Conservation (phyloP, 768 basidiomycete genomes). For the Tylopilus sp. region DNA sequence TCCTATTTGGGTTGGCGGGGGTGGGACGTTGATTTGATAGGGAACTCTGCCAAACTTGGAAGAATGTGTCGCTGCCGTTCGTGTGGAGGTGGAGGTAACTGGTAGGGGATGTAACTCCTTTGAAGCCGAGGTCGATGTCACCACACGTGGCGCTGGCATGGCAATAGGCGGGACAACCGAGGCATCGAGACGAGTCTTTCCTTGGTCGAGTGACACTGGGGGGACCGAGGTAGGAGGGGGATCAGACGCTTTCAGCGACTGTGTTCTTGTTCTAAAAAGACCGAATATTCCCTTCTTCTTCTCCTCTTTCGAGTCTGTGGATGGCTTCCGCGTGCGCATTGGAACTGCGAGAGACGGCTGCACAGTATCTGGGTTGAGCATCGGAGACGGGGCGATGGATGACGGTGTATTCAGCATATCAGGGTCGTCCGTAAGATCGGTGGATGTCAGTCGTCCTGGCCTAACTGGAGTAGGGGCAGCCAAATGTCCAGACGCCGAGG, state of each 20-base stretch:
- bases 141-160: conserved; percentile 13
- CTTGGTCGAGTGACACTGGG: conserved; percentile 21
- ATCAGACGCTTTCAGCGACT: conserved; percentile 29
- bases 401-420: conserved; percentile 61
- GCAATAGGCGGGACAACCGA: not conserved
- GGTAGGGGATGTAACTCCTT: conserved; percentile 15
- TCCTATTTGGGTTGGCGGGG: conserved; percentile 29
- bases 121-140: conserved; percentile 5
- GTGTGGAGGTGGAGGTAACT: conserved; percentile 3
- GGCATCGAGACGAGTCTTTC: conserved; percentile 10
- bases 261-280: conserved; percentile 31
- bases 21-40: conserved; percentile 28
- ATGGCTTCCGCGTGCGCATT: conserved; percentile 21
- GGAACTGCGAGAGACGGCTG: conserved; percentile 14
- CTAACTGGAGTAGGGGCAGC: conserved; percentile 31
- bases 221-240: conserved; percentile 17
- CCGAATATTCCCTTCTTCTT: conserved; percentile 33
- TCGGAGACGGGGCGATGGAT: conserved; percentile 52
- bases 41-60: conserved; percentile 18
- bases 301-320: conserved; percentile 33
- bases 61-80: conserved; percentile 13
- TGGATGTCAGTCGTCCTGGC: conserved; percentile 20
- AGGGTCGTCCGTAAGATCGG: conserved; percentile 42
- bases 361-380: conserved; percentile 34
- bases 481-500: conserved; percentile 29